phyloP scores from a whole-genome alignment of 202 grass and related monocot genomes.

The Elaeis oleifera region DNA sequence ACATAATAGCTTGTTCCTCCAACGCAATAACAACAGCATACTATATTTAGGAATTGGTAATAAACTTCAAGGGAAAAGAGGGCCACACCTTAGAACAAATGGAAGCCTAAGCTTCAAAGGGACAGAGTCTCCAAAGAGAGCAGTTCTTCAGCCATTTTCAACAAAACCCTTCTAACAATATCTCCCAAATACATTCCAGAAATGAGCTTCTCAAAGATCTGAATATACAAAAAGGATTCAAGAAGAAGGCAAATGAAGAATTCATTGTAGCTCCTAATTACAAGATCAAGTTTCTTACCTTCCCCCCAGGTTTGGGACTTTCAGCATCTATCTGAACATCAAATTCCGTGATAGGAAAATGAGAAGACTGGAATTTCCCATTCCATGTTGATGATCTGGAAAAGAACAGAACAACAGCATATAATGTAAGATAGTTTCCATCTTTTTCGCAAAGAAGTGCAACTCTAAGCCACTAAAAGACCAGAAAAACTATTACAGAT shows the following conservation, averaged over 20 bases:
- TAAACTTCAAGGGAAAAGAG: background rate
- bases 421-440: too few relatives aligned
- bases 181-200: constrained; percentile 8
- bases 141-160: constrained; percentile 5
- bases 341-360: constrained; percentile 7
- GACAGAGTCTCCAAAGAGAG: constrained; percentile 3
- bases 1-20: too few relatives aligned
- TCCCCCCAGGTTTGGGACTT: background rate
- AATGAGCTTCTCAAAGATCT: constrained; percentile 7
- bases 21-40: too few relatives aligned
- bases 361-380: background rate
- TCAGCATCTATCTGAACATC: constrained; percentile 4
- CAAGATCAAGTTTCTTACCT: background rate
- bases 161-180: constrained; percentile 6
- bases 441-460: too few relatives aligned
- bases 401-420: too few relatives aligned
- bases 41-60: too few relatives aligned
- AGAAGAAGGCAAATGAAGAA: background rate
- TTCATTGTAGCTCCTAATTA: background rate
- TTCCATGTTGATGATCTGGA: constrained; percentile 6
- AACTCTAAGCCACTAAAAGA: background rate
- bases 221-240: background rate
- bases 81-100: background rate
- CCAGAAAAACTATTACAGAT: background rate
- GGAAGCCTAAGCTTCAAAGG: background rate